Percentiles rank a stretch among this genome's conserved stretches.
Conservation (phyloP, 2,329 filamentous ascomycete genomes). For the Fusarium haematococcum region DNA sequence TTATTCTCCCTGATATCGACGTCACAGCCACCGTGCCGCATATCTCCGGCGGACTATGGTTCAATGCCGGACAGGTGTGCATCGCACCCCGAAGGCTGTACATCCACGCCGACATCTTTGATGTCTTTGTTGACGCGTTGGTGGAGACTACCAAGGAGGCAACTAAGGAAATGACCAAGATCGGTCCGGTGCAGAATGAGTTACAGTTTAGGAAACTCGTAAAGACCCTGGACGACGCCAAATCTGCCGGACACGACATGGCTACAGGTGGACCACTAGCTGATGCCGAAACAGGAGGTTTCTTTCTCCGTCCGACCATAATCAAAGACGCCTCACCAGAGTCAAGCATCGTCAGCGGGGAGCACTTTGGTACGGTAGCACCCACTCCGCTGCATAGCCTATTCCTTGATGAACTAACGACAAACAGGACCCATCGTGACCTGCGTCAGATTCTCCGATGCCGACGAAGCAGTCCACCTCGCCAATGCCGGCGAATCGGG, state of each 20-base stretch:
- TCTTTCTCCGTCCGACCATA: not conserved
- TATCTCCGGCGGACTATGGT: not conserved
- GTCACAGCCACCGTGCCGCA: not conserved
- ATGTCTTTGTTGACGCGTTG: not conserved
- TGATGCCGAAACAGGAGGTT: not conserved
- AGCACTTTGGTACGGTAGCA: not conserved
- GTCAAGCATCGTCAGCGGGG: not conserved
- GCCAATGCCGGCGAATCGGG: not conserved
- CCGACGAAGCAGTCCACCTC: not conserved
- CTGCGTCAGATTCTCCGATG: not conserved
- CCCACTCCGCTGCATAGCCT: not conserved
- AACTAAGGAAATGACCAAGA: not conserved
- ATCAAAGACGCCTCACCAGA: not conserved
- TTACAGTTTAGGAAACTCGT: not conserved
- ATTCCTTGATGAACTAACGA: not conserved
- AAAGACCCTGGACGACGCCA: not conserved
- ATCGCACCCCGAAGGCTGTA: not conserved
- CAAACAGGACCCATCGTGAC: not conserved
- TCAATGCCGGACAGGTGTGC: not conserved
- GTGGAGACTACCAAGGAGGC: not conserved
- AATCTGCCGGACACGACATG: not conserved
- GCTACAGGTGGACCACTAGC: not conserved
- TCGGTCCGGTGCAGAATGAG: not conserved
- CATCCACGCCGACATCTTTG: not conserved
- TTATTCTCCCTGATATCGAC: not conserved